Evolutionary conservation across 2,329 filamentous ascomycete genomes (phyloP).

Genomic region (Botrytis pseudocinerea): DNA sequence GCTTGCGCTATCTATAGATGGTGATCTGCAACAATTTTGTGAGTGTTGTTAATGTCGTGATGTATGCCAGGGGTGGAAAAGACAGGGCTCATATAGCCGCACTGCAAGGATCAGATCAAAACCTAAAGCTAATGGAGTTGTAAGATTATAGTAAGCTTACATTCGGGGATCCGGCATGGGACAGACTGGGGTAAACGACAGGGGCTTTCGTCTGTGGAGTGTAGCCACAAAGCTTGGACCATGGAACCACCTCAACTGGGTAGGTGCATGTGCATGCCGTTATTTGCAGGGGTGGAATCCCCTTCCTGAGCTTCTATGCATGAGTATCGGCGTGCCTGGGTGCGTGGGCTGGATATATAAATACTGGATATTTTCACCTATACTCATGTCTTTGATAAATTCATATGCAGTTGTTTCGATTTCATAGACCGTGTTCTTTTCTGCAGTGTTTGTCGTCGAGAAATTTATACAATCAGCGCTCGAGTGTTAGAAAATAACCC

Average conservation of each 20-base stretch:
- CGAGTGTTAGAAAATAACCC: background rate
- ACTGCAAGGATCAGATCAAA: background rate
- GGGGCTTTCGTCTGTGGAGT: background rate
- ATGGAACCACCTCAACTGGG: background rate
- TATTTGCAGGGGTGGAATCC: background rate
- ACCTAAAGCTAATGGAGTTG: background rate
- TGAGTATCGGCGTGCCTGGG: background rate
- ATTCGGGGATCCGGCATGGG: background rate
- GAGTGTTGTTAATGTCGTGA: no score
- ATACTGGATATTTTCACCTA: background rate
- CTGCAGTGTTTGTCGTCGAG: background rate
- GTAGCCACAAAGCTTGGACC: background rate
- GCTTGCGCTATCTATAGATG: background rate
- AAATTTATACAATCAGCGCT: background rate
- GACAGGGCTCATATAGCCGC: background rate
- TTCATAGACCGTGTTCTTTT: background rate
- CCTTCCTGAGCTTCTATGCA: background rate
- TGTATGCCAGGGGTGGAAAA: background rate
- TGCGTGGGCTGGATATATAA: background rate
- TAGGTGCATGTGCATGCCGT: background rate
- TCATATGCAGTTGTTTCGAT: background rate
- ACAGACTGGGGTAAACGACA: background rate
- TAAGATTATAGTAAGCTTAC: background rate
- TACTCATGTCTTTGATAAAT: background rate
- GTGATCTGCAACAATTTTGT: background rate